A percentile compares a stretch with the other conserved stretches of the same genome.
Evolutionary conservation across 1,139 yeast species (phyloP).

Genomic region (Lodderomyces beijingensis): DNA sequence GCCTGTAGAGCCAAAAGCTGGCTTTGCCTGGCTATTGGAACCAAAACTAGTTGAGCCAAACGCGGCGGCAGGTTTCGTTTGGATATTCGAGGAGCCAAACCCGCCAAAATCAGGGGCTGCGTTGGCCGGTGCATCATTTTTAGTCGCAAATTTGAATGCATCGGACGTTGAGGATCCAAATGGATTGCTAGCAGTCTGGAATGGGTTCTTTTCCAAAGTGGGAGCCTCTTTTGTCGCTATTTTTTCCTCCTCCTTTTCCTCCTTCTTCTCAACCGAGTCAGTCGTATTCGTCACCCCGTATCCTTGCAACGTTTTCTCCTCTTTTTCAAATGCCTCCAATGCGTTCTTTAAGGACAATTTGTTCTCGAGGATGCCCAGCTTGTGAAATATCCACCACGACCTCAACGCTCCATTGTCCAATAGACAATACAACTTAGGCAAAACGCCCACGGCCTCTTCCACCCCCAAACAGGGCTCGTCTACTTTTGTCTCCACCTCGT

Average conservation of each 20-base stretch:
- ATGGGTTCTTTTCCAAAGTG: background rate
- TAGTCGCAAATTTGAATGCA: constrained; percentile 8
- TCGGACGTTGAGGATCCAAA: constrained; percentile 13
- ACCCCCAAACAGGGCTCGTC: constrained; percentile 54
- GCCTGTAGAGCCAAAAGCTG: constrained; percentile 12
- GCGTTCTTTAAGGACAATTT: constrained; percentile 21
- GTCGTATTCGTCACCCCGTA: background rate
- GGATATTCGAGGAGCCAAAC: too few species aligned
- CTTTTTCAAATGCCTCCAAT: constrained; percentile 2
- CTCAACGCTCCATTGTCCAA: constrained; percentile 60
- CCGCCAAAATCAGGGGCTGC: too few species aligned
- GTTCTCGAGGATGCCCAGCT: constrained; percentile 36
- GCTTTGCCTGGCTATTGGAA: background rate
- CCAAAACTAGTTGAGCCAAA: constrained; percentile 6
- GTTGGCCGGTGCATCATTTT: too few species aligned
- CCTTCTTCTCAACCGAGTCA: background rate
- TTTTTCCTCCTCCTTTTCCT: background rate
- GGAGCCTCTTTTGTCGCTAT: constrained; percentile 2
- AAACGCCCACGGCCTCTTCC: constrained; percentile 45
- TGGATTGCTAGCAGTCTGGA: constrained; percentile 8
- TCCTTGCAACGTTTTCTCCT: constrained; percentile 1
- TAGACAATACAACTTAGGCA: constrained; percentile 62
- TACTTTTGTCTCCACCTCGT: constrained; percentile 36
- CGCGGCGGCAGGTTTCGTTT: constrained; percentile 1
- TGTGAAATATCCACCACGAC: constrained; percentile 63